phyloP scores from a whole-genome alignment of 2,329 filamentous ascomycete genomes.

The Lecanicillium sp. region DNA sequence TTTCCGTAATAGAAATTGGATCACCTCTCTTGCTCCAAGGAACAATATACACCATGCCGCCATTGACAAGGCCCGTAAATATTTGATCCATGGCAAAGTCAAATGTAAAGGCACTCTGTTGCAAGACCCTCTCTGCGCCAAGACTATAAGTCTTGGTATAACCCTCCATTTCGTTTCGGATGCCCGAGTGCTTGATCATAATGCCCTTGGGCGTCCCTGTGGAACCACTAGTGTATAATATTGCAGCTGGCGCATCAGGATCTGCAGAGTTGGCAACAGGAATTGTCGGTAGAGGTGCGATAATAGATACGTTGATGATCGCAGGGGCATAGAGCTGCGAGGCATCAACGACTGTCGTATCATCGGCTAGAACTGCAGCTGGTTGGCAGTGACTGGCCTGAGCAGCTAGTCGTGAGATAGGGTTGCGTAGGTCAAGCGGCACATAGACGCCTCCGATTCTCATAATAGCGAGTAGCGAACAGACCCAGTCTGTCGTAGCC shows the following conservation, averaged over 20 bases:
- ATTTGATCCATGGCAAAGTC: constrained; percentile 31
- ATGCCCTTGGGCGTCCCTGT: constrained; percentile 32
- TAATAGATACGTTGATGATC: constrained; percentile 3
- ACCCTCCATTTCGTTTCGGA: constrained; percentile 19
- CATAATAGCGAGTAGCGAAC: constrained; percentile 31
- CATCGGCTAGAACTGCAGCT: constrained; percentile 14
- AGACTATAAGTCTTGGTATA: constrained; percentile 12
- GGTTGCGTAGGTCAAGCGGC: constrained; percentile 28
- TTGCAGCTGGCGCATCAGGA: constrained; percentile 10
- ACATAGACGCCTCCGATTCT: constrained; percentile 27
- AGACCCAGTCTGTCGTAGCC: constrained; percentile 24
- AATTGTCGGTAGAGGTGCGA: neutral
- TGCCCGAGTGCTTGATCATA: constrained; percentile 17
- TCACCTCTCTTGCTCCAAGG: constrained; percentile 23
- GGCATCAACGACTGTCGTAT: constrained; percentile 5
- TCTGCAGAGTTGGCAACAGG: constrained; percentile 2
- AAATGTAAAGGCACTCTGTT: constrained; percentile 31
- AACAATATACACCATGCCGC: constrained; percentile 27
- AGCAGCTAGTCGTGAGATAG: constrained; percentile 19
- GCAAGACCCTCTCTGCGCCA: constrained; percentile 21
- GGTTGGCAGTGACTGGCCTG: constrained; percentile 22
- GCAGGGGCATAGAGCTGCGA: neutral
- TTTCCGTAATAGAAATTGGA: constrained; percentile 21
- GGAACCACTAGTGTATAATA: constrained; percentile 24
- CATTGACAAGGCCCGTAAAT: constrained; percentile 24